These are phyloP conservation scores for Leucosporidium creatinivorum DNA, from an alignment of 768 basidiomycete genomes.

Conservation along the genomic window DNA sequence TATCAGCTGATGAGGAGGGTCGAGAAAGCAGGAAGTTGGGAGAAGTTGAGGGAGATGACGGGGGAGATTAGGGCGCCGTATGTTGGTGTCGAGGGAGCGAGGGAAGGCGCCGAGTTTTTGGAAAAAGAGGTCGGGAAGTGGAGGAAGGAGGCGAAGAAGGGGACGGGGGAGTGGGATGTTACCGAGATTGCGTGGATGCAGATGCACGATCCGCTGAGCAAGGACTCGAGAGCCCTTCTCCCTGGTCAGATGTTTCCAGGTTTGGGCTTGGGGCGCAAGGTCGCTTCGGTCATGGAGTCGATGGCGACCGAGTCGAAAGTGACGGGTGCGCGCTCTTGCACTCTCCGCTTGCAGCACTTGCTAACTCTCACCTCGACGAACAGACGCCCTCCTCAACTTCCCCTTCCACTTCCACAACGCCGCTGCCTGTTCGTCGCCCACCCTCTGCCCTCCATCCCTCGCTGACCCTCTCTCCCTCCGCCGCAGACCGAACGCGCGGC, in stretches of 20 bases:
- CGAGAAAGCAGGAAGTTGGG: neutral
- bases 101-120: constrained; percentile 1
- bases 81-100: constrained; percentile 3
- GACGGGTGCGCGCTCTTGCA: neutral
- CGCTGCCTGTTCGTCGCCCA: neutral
- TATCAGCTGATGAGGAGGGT: constrained; percentile 7
- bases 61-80: constrained; percentile 10
- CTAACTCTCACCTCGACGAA: neutral
- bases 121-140: neutral
- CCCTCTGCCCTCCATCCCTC: neutral
- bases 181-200: constrained; percentile 10
- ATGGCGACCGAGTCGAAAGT: constrained; percentile 5
- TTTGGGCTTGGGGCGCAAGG: neutral
- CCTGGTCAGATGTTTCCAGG: constrained; percentile 6
- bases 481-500: neutral
- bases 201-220: neutral
- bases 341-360: neutral
- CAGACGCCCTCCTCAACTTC: constrained; percentile 6
- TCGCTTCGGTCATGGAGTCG: neutral
- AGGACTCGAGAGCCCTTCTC: neutral
- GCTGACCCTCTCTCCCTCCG: neutral
- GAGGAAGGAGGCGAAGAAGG: constrained; percentile 4
- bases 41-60: neutral
- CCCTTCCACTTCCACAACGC: constrained; percentile 11
- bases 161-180: constrained; percentile 1